phyloP scores from a whole-genome alignment of 805 yeast species.

The Cyberlindnera galapagoensis region DNA sequence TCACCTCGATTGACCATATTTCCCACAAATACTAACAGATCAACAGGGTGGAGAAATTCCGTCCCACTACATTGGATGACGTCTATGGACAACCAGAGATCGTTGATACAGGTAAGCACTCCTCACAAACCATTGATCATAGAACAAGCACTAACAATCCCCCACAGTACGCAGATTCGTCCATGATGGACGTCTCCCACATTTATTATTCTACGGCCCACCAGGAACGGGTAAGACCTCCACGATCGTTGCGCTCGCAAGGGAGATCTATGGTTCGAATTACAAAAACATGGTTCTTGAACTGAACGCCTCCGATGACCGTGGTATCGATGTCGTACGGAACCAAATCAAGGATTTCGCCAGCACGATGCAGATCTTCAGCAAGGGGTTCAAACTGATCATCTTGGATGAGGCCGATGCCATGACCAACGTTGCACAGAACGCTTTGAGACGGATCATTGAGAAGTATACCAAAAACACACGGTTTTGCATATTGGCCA shows the following conservation, averaged over 20 bases:
- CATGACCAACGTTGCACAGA: constrained; percentile 85
- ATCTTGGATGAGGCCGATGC: constrained; percentile 96
- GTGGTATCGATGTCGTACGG: constrained; percentile 97
- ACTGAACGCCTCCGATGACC: constrained; percentile 92
- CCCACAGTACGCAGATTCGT: constrained; percentile 68
- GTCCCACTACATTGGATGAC: constrained; percentile 79
- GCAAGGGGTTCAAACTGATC: constrained; percentile 77
- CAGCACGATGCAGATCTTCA: constrained; percentile 87
- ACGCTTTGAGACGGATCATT: constrained; percentile 70
- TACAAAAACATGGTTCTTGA: constrained; percentile 89
- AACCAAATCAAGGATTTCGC: constrained; percentile 97
- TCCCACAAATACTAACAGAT: constrained; percentile 6
- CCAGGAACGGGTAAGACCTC: constrained; percentile 95
- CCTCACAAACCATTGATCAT: background rate
- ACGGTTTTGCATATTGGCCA: constrained; percentile 92
- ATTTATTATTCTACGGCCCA: constrained; percentile 88
- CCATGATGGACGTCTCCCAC: constrained; percentile 79
- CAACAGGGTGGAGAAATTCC: constrained; percentile 84
- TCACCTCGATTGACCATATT: background rate
- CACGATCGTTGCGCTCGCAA: constrained; percentile 79
- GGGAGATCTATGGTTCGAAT: constrained; percentile 77
- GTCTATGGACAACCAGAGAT: constrained; percentile 89
- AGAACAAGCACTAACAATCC: background rate
- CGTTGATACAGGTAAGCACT: constrained; percentile 49
- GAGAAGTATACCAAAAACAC: constrained; percentile 92